These are phyloP conservation scores for Ophiocytium majus DNA, from an alignment of 352 stramenopile genomes.

Conservation along the genomic window DNA sequence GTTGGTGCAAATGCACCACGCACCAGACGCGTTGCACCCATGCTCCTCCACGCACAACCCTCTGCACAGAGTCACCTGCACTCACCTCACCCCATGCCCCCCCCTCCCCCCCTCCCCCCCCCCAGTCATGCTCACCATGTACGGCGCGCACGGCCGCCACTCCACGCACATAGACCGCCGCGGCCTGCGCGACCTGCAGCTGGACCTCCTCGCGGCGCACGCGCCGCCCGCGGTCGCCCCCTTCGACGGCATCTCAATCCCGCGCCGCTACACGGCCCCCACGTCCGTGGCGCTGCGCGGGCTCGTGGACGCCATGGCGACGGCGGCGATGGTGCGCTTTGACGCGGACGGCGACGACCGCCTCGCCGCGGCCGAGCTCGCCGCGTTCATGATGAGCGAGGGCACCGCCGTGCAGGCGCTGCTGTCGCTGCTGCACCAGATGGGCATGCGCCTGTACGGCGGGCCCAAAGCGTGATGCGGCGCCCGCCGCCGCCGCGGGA, in stretches of 20 bases:
- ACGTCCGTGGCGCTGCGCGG: neutral
- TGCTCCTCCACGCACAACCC: too few species aligned
- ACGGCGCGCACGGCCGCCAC: neutral
- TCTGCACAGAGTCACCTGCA: too few species aligned
- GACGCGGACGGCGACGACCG: slow-evolving; percentile 14
- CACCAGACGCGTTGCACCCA: too few species aligned
- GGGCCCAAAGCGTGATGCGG: neutral
- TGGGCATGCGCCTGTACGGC: neutral
- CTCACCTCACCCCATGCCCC: neutral
- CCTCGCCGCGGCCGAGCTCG: neutral
- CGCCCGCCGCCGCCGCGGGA: too few species aligned
- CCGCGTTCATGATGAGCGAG: neutral
- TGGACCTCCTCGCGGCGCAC: neutral
- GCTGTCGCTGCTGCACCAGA: neutral
- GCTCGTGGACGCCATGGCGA: neutral
- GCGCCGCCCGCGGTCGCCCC: neutral
- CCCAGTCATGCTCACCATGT: neutral
- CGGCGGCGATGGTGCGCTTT: neutral
- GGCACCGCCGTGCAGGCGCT: neutral
- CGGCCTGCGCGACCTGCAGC: slow-evolving; percentile 16
- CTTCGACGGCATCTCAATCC: neutral
- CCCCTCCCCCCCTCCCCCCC: neutral
- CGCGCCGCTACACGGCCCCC: neutral
- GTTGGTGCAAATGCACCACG: too few species aligned
- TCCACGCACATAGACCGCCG: slow-evolving; percentile 9